Evolutionary conservation across 208 protist genomes (phyloP), one percentile per base, ranked within the genome.

Genomic region (Angomonas ambiguus): DNA sequence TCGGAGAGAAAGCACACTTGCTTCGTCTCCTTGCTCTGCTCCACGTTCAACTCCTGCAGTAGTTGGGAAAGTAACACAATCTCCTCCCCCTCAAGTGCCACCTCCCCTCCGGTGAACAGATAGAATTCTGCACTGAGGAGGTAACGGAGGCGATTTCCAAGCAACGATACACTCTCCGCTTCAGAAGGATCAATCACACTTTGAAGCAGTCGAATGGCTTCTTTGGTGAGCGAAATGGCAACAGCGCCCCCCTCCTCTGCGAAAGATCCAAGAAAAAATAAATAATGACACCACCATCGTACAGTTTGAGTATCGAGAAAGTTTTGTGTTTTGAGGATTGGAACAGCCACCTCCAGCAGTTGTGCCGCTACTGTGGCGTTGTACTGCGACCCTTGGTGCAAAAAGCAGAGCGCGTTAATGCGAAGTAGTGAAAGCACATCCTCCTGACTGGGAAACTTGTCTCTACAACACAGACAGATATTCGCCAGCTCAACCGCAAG

Each of bases 211-310:
- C 53, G 18, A 53, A 65, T 30, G 11, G 16, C 60, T n/a, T 49
- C 6, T 25, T 20, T n/a, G 5, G 32, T 16, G 31, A 41, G 49
- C 6, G 62, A 55, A 20, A 79, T 62, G 18, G 74, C 61, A 0
- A 59, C 41, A 10, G 65, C 60, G 13, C 33, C 20, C 1, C 4
- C 3, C 5, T 71, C 61, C 13, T 45, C 16, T 11, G 82, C 51
- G 0, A 51, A 34, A 27, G 80, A 71, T 0, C 55, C 53, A 8
- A 70, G 35, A 55, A 74, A 65, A 65, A 71, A 80, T 22, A 85
- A 62, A 28, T 74, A 61, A 16, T 65, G 69, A 24, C 68, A 71
- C 79, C 79, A 85, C 79, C 79, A 82, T n/a, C 22, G 35, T 6
- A 53, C 22, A 8, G 30, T 38, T 0, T 11, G 0, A 1, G 18